Conservation (phyloP, 345 rosid genomes). For the rapeseed (Brassica napus) region Da-Ae NC_063437.1:21134001-21134500, state of each 20-base stretch:
- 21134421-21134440: conserved; percentile 89
- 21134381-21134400: conserved; percentile 80
- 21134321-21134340: conserved; percentile 7
- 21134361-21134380: not conserved
- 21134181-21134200: not conserved
- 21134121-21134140: conserved; percentile 52
- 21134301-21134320: conserved; percentile 63
- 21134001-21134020: conserved; percentile 2
- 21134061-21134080: conserved; percentile 96
- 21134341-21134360: not conserved
- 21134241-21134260: conserved; percentile 83
- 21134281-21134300: conserved; percentile 77
- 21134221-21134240: conserved; percentile 22
- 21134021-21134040: conserved; percentile 63
- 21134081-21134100: conserved; percentile 98
- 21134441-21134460: conserved; percentile 44
- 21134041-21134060: conserved; percentile 81
- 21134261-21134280: conserved; percentile 88
- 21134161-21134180: not conserved
- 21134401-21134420: conserved; percentile 96
- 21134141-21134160: not conserved
- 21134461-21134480: conserved; percentile 7
- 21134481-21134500: not conserved
- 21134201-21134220: conserved; percentile 3
- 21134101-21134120: conserved; percentile 83